A percentile compares a stretch with the other conserved stretches of the same genome.
These are phyloP conservation scores for Adenanthera pavonina DNA, from an alignment of 306 rosid genomes.

Conservation along the genomic window DNA sequence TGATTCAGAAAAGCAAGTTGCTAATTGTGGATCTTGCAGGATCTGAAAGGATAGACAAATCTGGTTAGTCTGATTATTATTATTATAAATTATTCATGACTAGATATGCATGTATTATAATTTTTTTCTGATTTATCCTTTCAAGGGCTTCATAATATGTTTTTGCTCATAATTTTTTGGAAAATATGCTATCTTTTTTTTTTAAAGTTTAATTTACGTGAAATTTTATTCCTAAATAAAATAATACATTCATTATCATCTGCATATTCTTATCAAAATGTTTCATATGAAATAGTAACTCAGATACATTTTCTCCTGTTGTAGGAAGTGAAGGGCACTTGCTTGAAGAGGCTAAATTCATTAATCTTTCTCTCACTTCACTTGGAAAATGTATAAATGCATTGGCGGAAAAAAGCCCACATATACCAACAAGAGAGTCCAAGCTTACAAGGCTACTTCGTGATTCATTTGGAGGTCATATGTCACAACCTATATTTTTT, in stretches of 20 bases:
- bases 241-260: not conserved
- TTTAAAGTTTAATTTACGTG: not conserved
- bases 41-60: conserved; percentile 77
- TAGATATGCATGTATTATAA: not conserved
- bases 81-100: not conserved
- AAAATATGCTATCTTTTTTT: not conserved
- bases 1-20: conserved; percentile 72
- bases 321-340: conserved; percentile 76
- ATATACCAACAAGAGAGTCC: conserved; percentile 75
- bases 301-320: conserved; percentile 22
- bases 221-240: not conserved
- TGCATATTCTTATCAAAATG: conserved; percentile 12
- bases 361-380: conserved; percentile 74
- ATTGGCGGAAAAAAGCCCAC: conserved; percentile 72
- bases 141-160: not conserved
- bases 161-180: not conserved
- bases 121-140: not conserved
- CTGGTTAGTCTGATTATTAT: conserved; percentile 50
- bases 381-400: conserved; percentile 86
- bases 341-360: conserved; percentile 80
- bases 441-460: conserved; percentile 83
- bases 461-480: conserved; percentile 80
- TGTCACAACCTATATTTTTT: conserved; percentile 6
- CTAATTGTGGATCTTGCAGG: conserved; percentile 80
- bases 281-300: conserved; percentile 1